These are phyloP conservation scores for Hibiscus tridactylites DNA, from an alignment of 345 rosid species.

Conservation along the genomic window DNA sequence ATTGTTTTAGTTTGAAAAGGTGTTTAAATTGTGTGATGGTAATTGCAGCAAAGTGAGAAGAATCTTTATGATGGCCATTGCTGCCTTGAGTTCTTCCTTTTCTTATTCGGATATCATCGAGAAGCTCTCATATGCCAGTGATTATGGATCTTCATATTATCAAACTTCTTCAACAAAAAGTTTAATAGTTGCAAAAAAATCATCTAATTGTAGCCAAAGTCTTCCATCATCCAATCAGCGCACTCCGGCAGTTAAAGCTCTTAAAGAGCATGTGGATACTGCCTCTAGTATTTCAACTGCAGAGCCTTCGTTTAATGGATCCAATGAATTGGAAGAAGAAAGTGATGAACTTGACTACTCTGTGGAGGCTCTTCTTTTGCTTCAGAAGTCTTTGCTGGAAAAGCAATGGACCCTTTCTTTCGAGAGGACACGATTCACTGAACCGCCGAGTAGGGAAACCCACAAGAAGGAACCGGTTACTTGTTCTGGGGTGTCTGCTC, in stretches of 20 bases:
- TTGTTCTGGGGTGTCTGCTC: conserved; percentile 74
- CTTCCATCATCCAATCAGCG: conserved; percentile 35
- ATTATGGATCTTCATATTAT: conserved; percentile 33
- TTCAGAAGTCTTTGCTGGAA: conserved; percentile 81
- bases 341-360: conserved; percentile 41
- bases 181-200: conserved; percentile 38
- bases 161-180: conserved; percentile 36
- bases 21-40: conserved; percentile 26
- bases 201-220: conserved; percentile 47
- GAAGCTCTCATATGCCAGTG: conserved; percentile 18
- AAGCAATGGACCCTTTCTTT: conserved; percentile 91
- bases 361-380: conserved; percentile 66
- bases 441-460: conserved; percentile 22
- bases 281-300: conserved; percentile 29
- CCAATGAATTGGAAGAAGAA: conserved; percentile 36
- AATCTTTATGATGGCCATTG: conserved; percentile 59
- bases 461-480: conserved; percentile 45
- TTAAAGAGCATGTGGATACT: conserved; percentile 47
- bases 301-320: conserved; percentile 29
- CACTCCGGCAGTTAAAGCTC: conserved; percentile 45
- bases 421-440: conserved; percentile 30
- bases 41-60: conserved; percentile 12
- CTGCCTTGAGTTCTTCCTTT: conserved; percentile 71
- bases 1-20: not conserved
- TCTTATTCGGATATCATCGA: conserved; percentile 47